These are phyloP conservation scores for Termitomyces sp. DNA, from an alignment of 768 basidiomycete species.

Conservation along the genomic window DNA sequence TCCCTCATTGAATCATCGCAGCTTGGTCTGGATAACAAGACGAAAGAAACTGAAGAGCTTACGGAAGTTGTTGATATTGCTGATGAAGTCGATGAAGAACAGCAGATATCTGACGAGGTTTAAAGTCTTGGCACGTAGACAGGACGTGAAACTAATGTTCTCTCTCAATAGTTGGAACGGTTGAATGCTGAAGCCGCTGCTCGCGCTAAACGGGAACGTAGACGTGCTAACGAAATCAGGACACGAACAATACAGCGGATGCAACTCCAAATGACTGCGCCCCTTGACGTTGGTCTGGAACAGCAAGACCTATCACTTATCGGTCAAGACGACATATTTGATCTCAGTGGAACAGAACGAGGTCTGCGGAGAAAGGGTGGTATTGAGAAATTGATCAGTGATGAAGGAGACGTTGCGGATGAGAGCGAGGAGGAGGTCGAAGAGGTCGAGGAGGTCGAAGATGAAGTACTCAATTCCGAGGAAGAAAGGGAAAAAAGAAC, in stretches of 20 bases:
- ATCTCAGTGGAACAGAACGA: slow-evolving; percentile 61
- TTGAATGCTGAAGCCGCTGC: slow-evolving; percentile 73
- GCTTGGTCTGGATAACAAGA: slow-evolving; percentile 83
- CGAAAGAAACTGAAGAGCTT: slow-evolving; percentile 64
- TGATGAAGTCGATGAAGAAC: slow-evolving; percentile 79
- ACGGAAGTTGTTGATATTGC: slow-evolving; percentile 67
- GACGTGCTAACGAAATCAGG: slow-evolving; percentile 86
- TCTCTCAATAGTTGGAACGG: slow-evolving; percentile 62
- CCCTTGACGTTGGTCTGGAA: slow-evolving; percentile 92
- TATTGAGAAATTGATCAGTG: slow-evolving; percentile 27
- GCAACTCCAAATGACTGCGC: slow-evolving; percentile 96
- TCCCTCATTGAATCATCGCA: slow-evolving; percentile 21
- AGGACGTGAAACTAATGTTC: slow-evolving; percentile 5
- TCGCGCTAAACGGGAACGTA: slow-evolving; percentile 72
- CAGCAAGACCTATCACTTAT: slow-evolving; percentile 69
- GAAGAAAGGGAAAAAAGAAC: slow-evolving; percentile 67
- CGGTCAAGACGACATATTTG: slow-evolving; percentile 89
- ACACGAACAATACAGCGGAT: slow-evolving; percentile 86
- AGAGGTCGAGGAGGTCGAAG: slow-evolving; percentile 24
- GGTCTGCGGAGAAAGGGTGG: slow-evolving; percentile 33
- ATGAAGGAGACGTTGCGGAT: slow-evolving; percentile 38
- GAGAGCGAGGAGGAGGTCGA: slow-evolving; percentile 23
- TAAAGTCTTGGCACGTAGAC: neutral
- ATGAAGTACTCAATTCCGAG: slow-evolving; percentile 51
- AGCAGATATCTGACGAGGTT: slow-evolving; percentile 87